These are phyloP conservation scores for Colletotrichum plurivorum DNA, from an alignment of 2,329 filamentous ascomycete genomes.

Conservation along the genomic window DNA sequence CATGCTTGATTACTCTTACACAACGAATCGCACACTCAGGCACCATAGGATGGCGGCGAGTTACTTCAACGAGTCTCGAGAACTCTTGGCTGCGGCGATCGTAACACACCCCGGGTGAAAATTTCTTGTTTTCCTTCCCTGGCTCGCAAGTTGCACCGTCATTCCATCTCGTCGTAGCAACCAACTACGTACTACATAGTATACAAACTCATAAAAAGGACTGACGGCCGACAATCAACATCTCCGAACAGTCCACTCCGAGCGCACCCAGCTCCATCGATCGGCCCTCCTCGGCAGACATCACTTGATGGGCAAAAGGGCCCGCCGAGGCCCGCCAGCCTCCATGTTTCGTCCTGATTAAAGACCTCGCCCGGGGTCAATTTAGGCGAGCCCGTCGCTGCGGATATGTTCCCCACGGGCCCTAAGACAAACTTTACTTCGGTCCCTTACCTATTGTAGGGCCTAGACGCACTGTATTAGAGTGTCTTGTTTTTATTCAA, in stretches of 20 bases:
- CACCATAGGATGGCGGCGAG: too few species aligned
- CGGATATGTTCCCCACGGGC: constrained; percentile 5
- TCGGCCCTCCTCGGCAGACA: constrained; percentile 7
- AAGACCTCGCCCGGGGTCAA: constrained; percentile 2
- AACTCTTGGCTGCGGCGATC: constrained; percentile 19
- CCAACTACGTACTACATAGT: background rate
- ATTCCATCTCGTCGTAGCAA: background rate
- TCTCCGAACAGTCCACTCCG: constrained; percentile 13
- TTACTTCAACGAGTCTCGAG: background rate
- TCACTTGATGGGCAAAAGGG: too few species aligned
- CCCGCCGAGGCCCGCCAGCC: background rate
- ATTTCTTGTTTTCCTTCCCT: background rate
- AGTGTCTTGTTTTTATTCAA: too few species aligned
- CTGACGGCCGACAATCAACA: constrained; percentile 1
- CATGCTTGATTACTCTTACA: background rate
- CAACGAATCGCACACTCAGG: too few species aligned
- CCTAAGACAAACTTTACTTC: constrained; percentile 29
- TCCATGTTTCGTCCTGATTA: constrained; percentile 36
- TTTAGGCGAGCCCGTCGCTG: constrained; percentile 25
- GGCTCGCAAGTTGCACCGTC: background rate
- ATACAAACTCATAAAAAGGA: background rate
- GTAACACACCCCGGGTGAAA: background rate
- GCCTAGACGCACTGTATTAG: too few species aligned
- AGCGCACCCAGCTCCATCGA: constrained; percentile 21
- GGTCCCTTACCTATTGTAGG: too few species aligned